Base-by-base conservation (phyloP, 2,329 filamentous ascomycete genomes). In the Aureobasidium sp. region DNA sequence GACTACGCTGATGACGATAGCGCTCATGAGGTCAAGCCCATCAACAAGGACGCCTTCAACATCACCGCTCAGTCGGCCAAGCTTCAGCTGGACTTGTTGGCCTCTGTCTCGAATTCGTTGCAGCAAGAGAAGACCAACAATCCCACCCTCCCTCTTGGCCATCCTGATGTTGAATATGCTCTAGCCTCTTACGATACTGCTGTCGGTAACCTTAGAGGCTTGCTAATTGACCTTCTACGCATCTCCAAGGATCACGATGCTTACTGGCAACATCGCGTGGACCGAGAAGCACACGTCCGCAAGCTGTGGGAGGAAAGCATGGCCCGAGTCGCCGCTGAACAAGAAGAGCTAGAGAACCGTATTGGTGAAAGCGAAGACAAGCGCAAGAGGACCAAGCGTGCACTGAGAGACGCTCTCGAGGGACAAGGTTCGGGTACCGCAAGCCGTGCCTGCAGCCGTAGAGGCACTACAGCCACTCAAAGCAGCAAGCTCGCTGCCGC, bases 261-360 rank as follows among this genome's bases (percentile, higher is more conserved):
- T 0, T 96, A 96, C 73, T 99, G 94, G 94, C 93, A 97, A 73
- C 95, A 96, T 72, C 87, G 92, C 15, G 80, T 99, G 44, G 92
- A 96, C 67, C 87, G 91, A 60, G 94, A 99, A 76, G 87, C 87
- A 47, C 90, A 96, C 71, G 88, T 97, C 76, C 86, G 94, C 40
- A 87, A 90, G 63, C 90, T 99, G 85, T 99, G 94, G 94, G 94
- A 99, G 75, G 94, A 99, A 70, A 97, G 92, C 75, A 97, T 99
- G 94, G 91, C 94, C 11, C 87, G 92, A 69, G 89, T 99, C n/a
- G 94, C 92, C 19, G 86, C 85, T 61, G 94, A 99, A 73, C 94
- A 99, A 69, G 94, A 97, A 74, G 84, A 91, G 57, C 82, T 99
- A 1, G 91, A 97, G 72, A 90, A 85, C 39, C 88, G 87, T 62